Percentiles rank a stretch among this genome's conserved stretches.
phyloP scores from a whole-genome alignment of 768 basidiomycete genomes.

The Cystofilobasidium ferigula region DNA sequence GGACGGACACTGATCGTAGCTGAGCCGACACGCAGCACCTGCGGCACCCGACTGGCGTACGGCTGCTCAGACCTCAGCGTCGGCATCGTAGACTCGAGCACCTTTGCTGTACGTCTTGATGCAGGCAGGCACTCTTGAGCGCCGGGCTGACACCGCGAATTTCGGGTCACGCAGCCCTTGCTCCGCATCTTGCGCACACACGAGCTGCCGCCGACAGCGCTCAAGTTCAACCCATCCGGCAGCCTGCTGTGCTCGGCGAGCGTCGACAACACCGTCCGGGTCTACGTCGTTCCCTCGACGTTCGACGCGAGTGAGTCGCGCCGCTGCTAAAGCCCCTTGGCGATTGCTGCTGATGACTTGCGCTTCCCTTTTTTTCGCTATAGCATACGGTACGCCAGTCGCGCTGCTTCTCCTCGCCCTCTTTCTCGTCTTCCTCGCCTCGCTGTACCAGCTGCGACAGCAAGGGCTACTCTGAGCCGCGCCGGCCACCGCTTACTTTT shows the following conservation, averaged over 20 bases:
- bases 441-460: conserved; percentile 17
- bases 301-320: conserved; percentile 36
- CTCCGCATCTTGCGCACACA: conserved; percentile 84
- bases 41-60: conserved; percentile 66
- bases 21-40: too few species aligned
- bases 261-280: conserved; percentile 74
- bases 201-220: conserved; percentile 80
- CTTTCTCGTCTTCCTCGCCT: conserved; percentile 21
- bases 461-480: conserved; percentile 8
- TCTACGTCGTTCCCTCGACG: conserved; percentile 56
- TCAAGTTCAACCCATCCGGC: conserved; percentile 75
- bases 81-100: conserved; percentile 67
- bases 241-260: conserved; percentile 77
- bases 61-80: conserved; percentile 79
- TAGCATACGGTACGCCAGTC: conserved; percentile 23
- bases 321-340: neutral
- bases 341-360: neutral
- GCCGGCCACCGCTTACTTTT: neutral
- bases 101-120: conserved; percentile 54
- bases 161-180: conserved; percentile 50
- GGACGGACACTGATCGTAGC: too few species aligned
- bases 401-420: conserved; percentile 20
- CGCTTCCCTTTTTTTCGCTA: neutral
- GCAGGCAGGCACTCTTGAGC: neutral
- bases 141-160: neutral